These are phyloP conservation scores for Gossypium aridum DNA, from an alignment of 441 rosid species.

Conservation along the genomic window DNA sequence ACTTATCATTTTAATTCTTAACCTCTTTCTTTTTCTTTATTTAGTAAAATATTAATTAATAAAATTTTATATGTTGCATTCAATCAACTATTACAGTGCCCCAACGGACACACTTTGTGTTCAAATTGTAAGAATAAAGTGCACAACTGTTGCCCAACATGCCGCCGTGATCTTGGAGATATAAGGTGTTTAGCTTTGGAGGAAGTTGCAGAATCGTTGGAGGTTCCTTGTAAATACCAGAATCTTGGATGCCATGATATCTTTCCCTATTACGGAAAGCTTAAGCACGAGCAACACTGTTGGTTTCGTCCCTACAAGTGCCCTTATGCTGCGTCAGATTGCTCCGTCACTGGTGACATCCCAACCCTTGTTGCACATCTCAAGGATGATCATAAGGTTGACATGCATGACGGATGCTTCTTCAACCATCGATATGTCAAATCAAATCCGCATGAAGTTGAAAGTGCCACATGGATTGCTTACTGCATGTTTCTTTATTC, in stretches of 20 bases:
- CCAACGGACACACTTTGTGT: constrained; percentile 44
- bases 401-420: constrained; percentile 53
- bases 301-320: constrained; percentile 41
- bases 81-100: constrained; percentile 28
- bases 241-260: constrained; percentile 39
- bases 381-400: constrained; percentile 50
- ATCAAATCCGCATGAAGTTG: constrained; percentile 47
- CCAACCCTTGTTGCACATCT: constrained; percentile 43
- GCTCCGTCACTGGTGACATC: constrained; percentile 47
- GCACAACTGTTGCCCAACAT: constrained; percentile 44
- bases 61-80: neutral
- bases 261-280: constrained; percentile 43
- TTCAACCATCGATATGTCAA: constrained; percentile 59
- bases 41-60: neutral
- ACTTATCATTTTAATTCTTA: too few species aligned
- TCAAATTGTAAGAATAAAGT: constrained; percentile 44
- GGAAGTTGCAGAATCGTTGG: constrained; percentile 53
- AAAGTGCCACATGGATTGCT: constrained; percentile 59
- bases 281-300: constrained; percentile 45
- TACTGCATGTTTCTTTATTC: constrained; percentile 30
- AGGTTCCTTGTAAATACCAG: constrained; percentile 49
- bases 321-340: constrained; percentile 54
- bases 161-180: constrained; percentile 61
- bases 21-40: neutral
- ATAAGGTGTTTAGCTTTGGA: constrained; percentile 63